Conservation (phyloP, 768 basidiomycete species). For the Mrakia gelida region DNA sequence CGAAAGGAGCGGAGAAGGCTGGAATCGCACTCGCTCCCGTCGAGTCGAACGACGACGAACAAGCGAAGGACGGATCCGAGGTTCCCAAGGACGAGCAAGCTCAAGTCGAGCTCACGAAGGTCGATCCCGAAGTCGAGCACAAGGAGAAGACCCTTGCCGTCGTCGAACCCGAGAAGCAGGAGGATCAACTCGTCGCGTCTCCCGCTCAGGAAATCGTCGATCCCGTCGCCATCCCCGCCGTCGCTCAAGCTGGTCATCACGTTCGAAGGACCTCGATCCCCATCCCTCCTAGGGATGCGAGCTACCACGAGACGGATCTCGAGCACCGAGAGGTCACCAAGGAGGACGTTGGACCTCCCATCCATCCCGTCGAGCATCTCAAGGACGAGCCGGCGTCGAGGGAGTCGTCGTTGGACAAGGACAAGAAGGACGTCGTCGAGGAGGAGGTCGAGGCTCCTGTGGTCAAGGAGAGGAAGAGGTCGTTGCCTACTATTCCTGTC, state of each 20-base stretch:
- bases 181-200: neutral
- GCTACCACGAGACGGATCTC: constrained; percentile 20
- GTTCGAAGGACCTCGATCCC: constrained; percentile 19
- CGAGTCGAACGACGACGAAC: neutral
- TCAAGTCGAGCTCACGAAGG: constrained; percentile 4
- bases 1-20: constrained; percentile 41
- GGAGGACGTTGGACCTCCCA: neutral
- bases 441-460: neutral
- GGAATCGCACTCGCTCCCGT: constrained; percentile 43
- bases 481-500: neutral
- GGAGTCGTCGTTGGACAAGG: neutral
- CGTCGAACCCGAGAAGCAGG: neutral
- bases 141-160: constrained; percentile 10
- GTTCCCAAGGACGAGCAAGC: neutral
- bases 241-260: neutral
- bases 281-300: constrained; percentile 24
- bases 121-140: constrained; percentile 10
- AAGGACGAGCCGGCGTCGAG: neutral
- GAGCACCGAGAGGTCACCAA: constrained; percentile 17
- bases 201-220: neutral
- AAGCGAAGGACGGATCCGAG: neutral
- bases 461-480: neutral
- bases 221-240: neutral
- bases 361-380: neutral
- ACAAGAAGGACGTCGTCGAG: neutral